Evolutionary conservation across 495 filamentous ascomycete species (phyloP).

Genomic region (Letharia lupina): DNA sequence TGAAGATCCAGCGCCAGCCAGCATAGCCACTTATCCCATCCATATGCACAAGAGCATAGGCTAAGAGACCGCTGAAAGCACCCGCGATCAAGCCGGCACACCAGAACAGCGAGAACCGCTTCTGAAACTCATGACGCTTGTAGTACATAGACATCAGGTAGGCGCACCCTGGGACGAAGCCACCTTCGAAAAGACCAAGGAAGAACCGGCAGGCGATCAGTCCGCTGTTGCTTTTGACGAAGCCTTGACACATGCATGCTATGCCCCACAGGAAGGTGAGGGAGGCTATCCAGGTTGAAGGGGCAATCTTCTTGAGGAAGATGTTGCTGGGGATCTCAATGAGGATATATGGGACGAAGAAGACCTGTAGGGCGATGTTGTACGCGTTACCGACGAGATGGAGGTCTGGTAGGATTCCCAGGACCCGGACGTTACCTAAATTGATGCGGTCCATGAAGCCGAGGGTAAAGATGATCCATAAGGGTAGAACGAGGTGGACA

Average conservation of each 20-base stretch:
- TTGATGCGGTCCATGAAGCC: too few relatives aligned
- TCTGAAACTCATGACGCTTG: slow-evolving; percentile 60
- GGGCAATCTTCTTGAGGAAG: too few relatives aligned
- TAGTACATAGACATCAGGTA: slow-evolving; percentile 82
- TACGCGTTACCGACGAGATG: too few relatives aligned
- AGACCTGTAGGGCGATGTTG: too few relatives aligned
- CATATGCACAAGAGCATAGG: slow-evolving; percentile 56
- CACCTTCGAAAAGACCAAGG: slow-evolving; percentile 55
- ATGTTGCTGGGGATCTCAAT: too few relatives aligned
- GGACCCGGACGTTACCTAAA: too few relatives aligned
- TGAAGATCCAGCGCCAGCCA: slow-evolving; percentile 85
- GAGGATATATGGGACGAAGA: too few relatives aligned
- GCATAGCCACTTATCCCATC: slow-evolving; percentile 50
- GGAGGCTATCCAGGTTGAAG: too few relatives aligned
- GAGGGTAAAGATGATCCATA: too few relatives aligned
- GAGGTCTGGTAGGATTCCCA: too few relatives aligned
- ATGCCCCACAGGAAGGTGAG: too few relatives aligned
- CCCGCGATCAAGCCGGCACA: slow-evolving; percentile 64
- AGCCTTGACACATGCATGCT: slow-evolving; percentile 30
- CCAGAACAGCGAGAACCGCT: slow-evolving; percentile 67
- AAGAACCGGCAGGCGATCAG: slow-evolving; percentile 50
- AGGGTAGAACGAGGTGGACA: too few relatives aligned
- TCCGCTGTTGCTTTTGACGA: slow-evolving; percentile 48
- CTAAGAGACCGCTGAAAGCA: slow-evolving; percentile 70
- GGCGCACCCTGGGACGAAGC: slow-evolving; percentile 64